Base-by-base conservation (phyloP, 2,329 filamentous ascomycete species). In the Botrytis galanthina region DNA sequence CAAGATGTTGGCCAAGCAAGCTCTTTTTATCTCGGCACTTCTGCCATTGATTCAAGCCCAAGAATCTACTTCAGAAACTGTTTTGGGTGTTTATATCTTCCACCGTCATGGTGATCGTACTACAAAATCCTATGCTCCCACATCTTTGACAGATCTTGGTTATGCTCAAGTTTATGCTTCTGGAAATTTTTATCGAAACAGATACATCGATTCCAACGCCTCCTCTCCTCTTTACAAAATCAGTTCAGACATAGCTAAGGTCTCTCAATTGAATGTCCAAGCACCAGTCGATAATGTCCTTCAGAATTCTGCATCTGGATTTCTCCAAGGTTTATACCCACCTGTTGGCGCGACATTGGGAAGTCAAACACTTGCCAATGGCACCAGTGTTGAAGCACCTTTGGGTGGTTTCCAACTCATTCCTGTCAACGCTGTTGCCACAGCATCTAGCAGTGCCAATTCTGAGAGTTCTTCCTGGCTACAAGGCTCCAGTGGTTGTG, bases 51-150 rank as follows among this genome's bases (percentile, higher is more conserved):
- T 77, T 42, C 75, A 76, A 35, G 80, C 78, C 32, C 76, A 80
- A 39, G 79, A 81, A 68, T 81, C 80, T 35, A 79, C 78, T 14
- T 73, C 79, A 44, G 79, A 81, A 73, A 81, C 80, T 1, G 75
- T 81, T 42, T 86, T 97, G 26, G 94, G 94, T 70, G 90, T 91
- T 63, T 96, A 95, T 82, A 90, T 97, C 83, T 97, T 97, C 85
- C 90, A 93, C 78, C 92, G 95, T 63, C 95, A 98, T 84, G 95
- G 95, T 73, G 95, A 98, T 82, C 90, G 95, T 73, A 95, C 94
- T 0, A 84, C 93, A 76, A 97, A 97, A 84, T 86, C 89, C 29
- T 89, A 89, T 75, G 85, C 90, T 63, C 92, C 92, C 20, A 89
- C 93, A 42, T 87, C 87, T 77, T 84, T 98, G 81, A 97, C 95